These are phyloP conservation scores for Neofusicoccum laricinum DNA, from an alignment of 2,329 filamentous ascomycete species.

Conservation along the genomic window DNA sequence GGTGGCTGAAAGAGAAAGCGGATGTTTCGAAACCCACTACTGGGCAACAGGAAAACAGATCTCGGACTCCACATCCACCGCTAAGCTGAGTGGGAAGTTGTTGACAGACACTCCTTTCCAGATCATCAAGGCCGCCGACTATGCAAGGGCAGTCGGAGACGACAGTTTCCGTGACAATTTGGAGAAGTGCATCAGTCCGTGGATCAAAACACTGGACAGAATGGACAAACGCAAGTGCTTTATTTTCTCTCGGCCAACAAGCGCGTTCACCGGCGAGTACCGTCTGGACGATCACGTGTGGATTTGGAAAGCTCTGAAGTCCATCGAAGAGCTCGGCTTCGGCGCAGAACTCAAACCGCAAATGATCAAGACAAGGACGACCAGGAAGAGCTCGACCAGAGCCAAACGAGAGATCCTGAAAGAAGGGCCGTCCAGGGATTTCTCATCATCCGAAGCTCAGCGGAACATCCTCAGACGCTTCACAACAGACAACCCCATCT, in stretches of 20 bases:
- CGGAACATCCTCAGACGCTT: neutral
- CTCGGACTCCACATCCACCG: neutral
- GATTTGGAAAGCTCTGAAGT: constrained; percentile 13
- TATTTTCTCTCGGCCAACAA: neutral
- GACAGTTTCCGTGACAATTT: neutral
- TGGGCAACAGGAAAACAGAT: neutral
- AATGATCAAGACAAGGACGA: neutral
- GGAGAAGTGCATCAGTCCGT: neutral
- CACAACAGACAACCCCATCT: neutral
- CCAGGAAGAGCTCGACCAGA: neutral
- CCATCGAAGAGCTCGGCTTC: neutral
- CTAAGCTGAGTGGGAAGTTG: neutral
- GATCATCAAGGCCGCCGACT: constrained; percentile 1
- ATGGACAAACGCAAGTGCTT: neutral
- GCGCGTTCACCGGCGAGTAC: neutral
- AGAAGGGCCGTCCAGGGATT: neutral
- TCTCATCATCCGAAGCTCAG: neutral
- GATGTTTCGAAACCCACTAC: neutral
- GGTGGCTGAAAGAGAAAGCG: neutral
- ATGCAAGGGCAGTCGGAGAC: neutral
- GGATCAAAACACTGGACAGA: neutral
- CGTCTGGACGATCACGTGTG: constrained; percentile 13
- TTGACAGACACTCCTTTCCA: constrained; percentile 2
- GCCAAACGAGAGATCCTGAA: neutral
- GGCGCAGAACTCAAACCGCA: neutral